Percentiles rank a stretch among this genome's conserved stretches.
phyloP scores from a whole-genome alignment of 768 basidiomycete species.

The Coprinellus aureogranulatus region DNA sequence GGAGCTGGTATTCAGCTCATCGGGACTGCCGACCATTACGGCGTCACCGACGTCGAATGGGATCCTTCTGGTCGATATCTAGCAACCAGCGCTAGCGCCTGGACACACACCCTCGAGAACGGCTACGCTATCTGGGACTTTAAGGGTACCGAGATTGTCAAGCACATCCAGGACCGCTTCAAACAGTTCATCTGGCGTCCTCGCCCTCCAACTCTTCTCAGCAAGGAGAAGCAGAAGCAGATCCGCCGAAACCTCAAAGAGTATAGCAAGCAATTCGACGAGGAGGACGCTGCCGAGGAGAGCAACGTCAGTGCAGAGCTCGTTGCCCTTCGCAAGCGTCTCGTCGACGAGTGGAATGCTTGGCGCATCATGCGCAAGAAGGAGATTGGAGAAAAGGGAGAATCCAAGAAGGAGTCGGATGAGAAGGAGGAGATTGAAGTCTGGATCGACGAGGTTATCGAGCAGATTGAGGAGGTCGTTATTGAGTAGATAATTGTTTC shows the following conservation, averaged over 20 bases:
- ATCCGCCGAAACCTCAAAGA: slow-evolving; percentile 89
- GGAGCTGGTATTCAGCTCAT: slow-evolving; percentile 84
- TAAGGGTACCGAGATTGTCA: slow-evolving; percentile 91
- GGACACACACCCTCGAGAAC: slow-evolving; percentile 94
- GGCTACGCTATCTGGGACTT: slow-evolving; percentile 98
- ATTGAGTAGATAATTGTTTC: slow-evolving; percentile 32
- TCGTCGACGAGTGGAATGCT: slow-evolving; percentile 99
- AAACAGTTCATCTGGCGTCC: slow-evolving; percentile 99
- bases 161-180: slow-evolving; percentile 88
- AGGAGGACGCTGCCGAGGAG: slow-evolving; percentile 95
- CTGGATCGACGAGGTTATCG: slow-evolving; percentile 90
- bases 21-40: slow-evolving; percentile 89
- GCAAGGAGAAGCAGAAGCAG: slow-evolving; percentile 82
- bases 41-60: slow-evolving; percentile 97
- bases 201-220: slow-evolving; percentile 82
- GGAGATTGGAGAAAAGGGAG: slow-evolving; percentile 51
- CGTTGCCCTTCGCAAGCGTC: slow-evolving; percentile 81
- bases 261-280: slow-evolving; percentile 88
- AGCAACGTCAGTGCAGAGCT: slow-evolving; percentile 93
- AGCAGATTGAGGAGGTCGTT: slow-evolving; percentile 82
- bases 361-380: slow-evolving; percentile 78
- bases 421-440: slow-evolving; percentile 90
- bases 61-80: slow-evolving; percentile 94
- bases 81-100: slow-evolving; percentile 89
- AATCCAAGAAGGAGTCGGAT: slow-evolving; percentile 31